Percentiles rank a stretch among this genome's conserved stretches.
Evolutionary conservation across 768 basidiomycete genomes (phyloP).

Genomic region (Boletellus emodensis): DNA sequence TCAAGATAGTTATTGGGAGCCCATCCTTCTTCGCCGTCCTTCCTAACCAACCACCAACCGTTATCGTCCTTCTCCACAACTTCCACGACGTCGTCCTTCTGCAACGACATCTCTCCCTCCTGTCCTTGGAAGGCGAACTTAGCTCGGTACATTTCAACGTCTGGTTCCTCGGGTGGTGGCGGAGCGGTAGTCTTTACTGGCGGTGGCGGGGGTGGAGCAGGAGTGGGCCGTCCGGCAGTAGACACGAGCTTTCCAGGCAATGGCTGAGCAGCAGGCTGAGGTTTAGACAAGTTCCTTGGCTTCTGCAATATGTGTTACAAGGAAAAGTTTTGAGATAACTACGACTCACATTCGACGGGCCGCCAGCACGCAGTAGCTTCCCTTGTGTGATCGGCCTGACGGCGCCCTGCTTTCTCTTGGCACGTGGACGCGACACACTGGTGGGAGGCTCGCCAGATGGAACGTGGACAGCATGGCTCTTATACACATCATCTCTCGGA

Average conservation of each 20-base stretch:
- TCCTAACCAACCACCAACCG: slow-evolving; percentile 98
- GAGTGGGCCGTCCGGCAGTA: slow-evolving; percentile 21
- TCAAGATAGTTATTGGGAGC: slow-evolving; percentile 94
- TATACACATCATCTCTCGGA: slow-evolving; percentile 77
- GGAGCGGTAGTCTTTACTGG: slow-evolving; percentile 45
- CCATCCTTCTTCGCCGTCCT: slow-evolving; percentile 82
- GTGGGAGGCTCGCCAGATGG: slow-evolving; percentile 80
- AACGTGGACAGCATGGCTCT: slow-evolving; percentile 88
- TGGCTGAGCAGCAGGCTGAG: slow-evolving; percentile 46
- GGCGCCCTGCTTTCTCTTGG: slow-evolving; percentile 83
- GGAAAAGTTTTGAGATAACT: neutral
- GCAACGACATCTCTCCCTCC: slow-evolving; percentile 84
- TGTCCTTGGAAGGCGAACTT: slow-evolving; percentile 93
- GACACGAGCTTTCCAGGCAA: slow-evolving; percentile 55
- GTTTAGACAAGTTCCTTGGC: slow-evolving; percentile 33
- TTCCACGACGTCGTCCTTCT: slow-evolving; percentile 91
- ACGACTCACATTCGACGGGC: slow-evolving; percentile 55
- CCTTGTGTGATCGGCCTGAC: slow-evolving; percentile 84
- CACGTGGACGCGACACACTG: slow-evolving; percentile 79
- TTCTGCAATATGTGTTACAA: slow-evolving; percentile 36
- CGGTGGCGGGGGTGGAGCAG: slow-evolving; percentile 35
- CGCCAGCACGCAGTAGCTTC: slow-evolving; percentile 72
- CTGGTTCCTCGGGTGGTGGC: slow-evolving; percentile 56
- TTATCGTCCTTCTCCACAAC: slow-evolving; percentile 89
- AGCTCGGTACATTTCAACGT: slow-evolving; percentile 74